Evolutionary conservation across 345 rosid species (phyloP), one percentile per base, ranked within the genome.

Genomic region (Ailanthus altissimus): DNA sequence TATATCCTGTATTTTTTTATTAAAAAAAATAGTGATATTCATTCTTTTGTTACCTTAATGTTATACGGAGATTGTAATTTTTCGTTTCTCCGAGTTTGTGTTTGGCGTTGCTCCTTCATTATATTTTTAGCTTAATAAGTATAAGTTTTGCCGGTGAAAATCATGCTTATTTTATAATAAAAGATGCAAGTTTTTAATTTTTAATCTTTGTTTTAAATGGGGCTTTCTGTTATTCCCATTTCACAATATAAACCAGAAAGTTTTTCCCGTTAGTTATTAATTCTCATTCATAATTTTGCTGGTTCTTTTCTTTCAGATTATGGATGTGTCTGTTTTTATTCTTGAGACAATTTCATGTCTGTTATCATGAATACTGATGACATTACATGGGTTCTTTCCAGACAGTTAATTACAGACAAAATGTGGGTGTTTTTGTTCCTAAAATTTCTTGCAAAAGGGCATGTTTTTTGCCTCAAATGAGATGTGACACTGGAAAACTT

Each of bases 341-440:
- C 18, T 15, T 50, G 54, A 50, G 54, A 15, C 20, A 2, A 13
- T 15, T 50, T 50, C 64, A 26, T 40, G 10, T 69, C 13, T 26
- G 4, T 58, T 63, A 38, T n/a, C 18, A 5, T 56, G 36, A 64
- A 63, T 23, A 49, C 21, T 67, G 21, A 43, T 6, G 14, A 20
- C 14, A 78, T 51, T 51, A 10, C 21, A 7, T 54, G 62, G 23
- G n/a, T n/a, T 67, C n/a, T 82, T 59, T 63, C 59, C 92, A 93
- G 94, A 77, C 81, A 16, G 7, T 58, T 63, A 67, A 70, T 72
- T 80, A 40, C 32, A 88, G 83, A 68, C 86, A 74, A 72, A 67
- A 47, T 1, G 45, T 6, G 8, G 76, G 69, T 57, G 47, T 73
- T 70, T 67, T 61, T 14, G 9, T 70, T 53, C 80, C 83, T 42